A percentile compares a stretch with the other conserved stretches of the same genome.
Evolutionary conservation across 306 rosid genomes (phyloP).

Genomic region (Pyrus communis): DNA sequence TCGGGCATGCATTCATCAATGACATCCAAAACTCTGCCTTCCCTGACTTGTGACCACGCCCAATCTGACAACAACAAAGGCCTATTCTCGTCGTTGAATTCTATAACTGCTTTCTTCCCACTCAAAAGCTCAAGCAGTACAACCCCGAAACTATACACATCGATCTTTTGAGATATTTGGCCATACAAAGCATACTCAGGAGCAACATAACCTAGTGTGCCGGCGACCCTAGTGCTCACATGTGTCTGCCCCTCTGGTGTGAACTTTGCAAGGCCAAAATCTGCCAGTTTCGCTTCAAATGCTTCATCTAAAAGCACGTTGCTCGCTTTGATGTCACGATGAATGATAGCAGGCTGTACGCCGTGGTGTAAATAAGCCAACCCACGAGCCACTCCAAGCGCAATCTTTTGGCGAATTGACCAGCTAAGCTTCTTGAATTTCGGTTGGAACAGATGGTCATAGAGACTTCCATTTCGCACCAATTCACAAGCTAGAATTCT

Average conservation of each 20-base stretch:
- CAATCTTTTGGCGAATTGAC: conserved; percentile 20
- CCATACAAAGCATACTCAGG: conserved; percentile 29
- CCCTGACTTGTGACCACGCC: conserved; percentile 20
- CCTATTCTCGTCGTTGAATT: not conserved
- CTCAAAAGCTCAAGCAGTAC: conserved; percentile 26
- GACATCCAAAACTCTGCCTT: conserved; percentile 14
- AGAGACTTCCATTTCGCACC: conserved; percentile 19
- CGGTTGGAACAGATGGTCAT: conserved; percentile 20
- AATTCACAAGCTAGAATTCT: conserved; percentile 21
- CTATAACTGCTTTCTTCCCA: conserved; percentile 17
- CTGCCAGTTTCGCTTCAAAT: conserved; percentile 21
- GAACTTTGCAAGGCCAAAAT: conserved; percentile 29
- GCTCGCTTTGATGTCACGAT: conserved; percentile 22
- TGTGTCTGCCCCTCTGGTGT: conserved; percentile 22
- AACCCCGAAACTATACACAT: conserved; percentile 26
- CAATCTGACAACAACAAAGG: conserved; percentile 21
- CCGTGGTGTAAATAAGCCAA: conserved; percentile 26
- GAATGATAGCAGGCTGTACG: conserved; percentile 21
- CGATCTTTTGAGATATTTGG: conserved; percentile 15
- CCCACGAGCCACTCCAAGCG: conserved; percentile 14
- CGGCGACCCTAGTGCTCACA: conserved; percentile 26
- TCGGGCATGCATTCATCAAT: conserved; percentile 14
- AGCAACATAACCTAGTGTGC: conserved; percentile 28
- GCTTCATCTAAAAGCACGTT: conserved; percentile 24
- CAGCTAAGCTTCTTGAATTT: conserved; percentile 14